Percentiles rank a stretch among this genome's conserved stretches.
These are phyloP conservation scores for Boletus coccyginus DNA, from an alignment of 768 basidiomycete species.

Conservation along the genomic window DNA sequence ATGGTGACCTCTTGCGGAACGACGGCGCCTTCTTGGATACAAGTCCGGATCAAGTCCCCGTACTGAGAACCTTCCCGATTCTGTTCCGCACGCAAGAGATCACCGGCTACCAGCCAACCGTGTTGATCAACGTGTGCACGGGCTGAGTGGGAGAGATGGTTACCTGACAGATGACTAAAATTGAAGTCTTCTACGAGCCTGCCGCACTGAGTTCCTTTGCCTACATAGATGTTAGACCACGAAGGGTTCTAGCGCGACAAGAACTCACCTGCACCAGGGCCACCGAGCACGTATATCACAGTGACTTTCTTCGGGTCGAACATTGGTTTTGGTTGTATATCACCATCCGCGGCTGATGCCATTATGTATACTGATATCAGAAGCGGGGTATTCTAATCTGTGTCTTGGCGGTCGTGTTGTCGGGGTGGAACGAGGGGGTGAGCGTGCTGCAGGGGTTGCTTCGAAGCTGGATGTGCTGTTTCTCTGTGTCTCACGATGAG, in stretches of 20 bases:
- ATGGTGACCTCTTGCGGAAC: slow-evolving; percentile 98
- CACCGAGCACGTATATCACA: slow-evolving; percentile 94
- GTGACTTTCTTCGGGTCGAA: slow-evolving; percentile 76
- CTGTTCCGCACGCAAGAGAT: slow-evolving; percentile 94
- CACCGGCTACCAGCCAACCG: slow-evolving; percentile 65
- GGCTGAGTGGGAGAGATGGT: slow-evolving; percentile 14
- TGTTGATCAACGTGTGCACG: slow-evolving; percentile 8
- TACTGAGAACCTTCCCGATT: slow-evolving; percentile 78
- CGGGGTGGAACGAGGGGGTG: slow-evolving; percentile 65
- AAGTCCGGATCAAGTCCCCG: slow-evolving; percentile 80
- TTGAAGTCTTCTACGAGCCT: slow-evolving; percentile 79
- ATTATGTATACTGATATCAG: slow-evolving; percentile 10
- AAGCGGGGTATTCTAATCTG: slow-evolving; percentile 5
- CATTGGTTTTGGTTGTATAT: slow-evolving; percentile 6
- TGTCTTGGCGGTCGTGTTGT: slow-evolving; percentile 32
- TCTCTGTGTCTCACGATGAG: slow-evolving; percentile 55
- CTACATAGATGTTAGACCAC: slow-evolving; percentile 38
- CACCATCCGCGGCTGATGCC: slow-evolving; percentile 10
- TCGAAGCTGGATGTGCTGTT: slow-evolving; percentile 55
- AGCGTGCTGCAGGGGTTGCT: slow-evolving; percentile 57
- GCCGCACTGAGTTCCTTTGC: slow-evolving; percentile 94
- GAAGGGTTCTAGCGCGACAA: slow-evolving; percentile 1
- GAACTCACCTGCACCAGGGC: slow-evolving; percentile 84
- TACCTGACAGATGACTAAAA: slow-evolving; percentile 94
- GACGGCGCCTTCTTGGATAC: slow-evolving; percentile 89